phyloP scores from a whole-genome alignment of 768 basidiomycete genomes.

The Inosperma sp. region DNA sequence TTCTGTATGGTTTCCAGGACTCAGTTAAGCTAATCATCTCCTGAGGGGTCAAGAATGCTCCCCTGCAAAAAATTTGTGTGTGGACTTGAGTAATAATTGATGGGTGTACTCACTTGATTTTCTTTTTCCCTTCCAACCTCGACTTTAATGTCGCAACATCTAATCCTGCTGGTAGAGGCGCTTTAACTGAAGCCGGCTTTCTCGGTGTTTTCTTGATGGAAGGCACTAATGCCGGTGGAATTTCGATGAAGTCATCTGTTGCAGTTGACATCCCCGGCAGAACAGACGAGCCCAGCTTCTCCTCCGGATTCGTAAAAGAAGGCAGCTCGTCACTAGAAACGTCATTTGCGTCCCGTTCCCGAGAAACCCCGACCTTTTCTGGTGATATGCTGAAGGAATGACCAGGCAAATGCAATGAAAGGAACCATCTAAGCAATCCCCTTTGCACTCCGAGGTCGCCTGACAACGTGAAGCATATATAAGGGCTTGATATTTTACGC shows the following conservation, averaged over 20 bases:
- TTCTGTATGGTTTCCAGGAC: conserved; percentile 77
- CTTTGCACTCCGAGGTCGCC: conserved; percentile 85
- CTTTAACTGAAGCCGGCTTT: conserved; percentile 26
- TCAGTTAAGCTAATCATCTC: conserved; percentile 81
- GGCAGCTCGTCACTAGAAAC: conserved; percentile 31
- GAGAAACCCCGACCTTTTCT: conserved; percentile 36
- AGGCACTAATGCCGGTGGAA: conserved; percentile 63
- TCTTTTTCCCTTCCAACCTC: conserved; percentile 63
- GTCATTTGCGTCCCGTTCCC: conserved; percentile 14
- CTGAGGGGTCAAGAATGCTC: conserved; percentile 66
- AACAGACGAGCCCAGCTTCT: conserved; percentile 31
- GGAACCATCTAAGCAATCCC: conserved; percentile 64
- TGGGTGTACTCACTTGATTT: conserved; percentile 50
- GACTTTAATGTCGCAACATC: conserved; percentile 52
- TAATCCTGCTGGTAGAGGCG: conserved; percentile 55
- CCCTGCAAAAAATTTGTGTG: conserved; percentile 35
- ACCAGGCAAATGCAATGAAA: conserved; percentile 54
- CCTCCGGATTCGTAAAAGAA: conserved; percentile 6
- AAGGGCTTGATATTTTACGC: not conserved
- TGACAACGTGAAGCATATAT: conserved; percentile 20
- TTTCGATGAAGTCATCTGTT: conserved; percentile 29
- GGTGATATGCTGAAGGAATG: conserved; percentile 48
- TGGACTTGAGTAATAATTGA: not conserved
- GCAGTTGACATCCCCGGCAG: conserved; percentile 29
- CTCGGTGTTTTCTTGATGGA: conserved; percentile 56